Evolutionary conservation across 140 eudicot genomes (phyloP), one percentile per base, ranked within the genome.

Genomic region (Erigeron philadelphicus): DNA sequence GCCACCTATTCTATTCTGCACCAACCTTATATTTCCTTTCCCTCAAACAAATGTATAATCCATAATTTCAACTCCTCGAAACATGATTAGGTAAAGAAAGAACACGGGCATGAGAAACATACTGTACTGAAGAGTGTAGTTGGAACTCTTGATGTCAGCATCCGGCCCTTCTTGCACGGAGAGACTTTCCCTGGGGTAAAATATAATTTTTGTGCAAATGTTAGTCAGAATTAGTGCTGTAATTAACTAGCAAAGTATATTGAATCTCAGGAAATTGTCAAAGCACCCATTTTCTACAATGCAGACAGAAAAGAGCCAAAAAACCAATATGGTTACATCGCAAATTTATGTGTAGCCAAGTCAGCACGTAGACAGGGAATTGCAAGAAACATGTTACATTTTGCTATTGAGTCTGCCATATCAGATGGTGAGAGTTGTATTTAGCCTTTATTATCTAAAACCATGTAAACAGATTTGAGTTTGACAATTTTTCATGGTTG

Each of bases 131-230:
- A 88, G 86, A 87, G 90, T 75, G 83, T 90, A 19, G 87, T 85
- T 12, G 97, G 96, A 76, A 90, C 97, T 47, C 83, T 90, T 44
- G 97, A 90, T 79, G 81, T 90, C 75, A 88, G 83, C 84, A 85
- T 85, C 38, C 77, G 94, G 13, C 76, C 83, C 64, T 80, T 90
- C 74, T 73, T 87, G 75, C 88, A 81, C 0, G 90, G 95, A 60
- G 88, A 84, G 70, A 73, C 85, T 43, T 90, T 85, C 78, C 96
- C 97, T 41, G 96, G 90, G 97, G 97, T 90, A 79, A 0, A 74
- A 40, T 8, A 19, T 31, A 56, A 10, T n/a, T 71, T 53, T 76
- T 7, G 54, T 70, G 44, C 64, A 44, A 52, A 42, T 49, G 40
- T 35, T 21, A 0, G 25, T 21, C 1, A 21, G 4, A 45, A 65